Percentiles rank a stretch among this genome's conserved stretches.
phyloP scores from a whole-genome alignment of 352 stramenopile genomes.

The Pilasporangium apinafurcum region DNA sequence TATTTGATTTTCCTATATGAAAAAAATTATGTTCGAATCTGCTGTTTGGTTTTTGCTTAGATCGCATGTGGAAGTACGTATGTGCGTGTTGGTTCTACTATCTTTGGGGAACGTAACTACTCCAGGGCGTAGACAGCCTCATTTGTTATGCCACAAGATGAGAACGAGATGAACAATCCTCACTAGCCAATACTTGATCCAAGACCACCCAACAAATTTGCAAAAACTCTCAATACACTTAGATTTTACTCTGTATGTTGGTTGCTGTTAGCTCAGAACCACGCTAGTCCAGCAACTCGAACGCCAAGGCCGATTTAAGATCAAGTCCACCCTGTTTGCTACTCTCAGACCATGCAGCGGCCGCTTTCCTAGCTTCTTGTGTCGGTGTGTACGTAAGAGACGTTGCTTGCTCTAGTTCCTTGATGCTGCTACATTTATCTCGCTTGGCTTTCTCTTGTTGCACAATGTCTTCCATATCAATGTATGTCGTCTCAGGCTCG shows the following conservation, averaged over 20 bases:
- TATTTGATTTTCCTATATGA: neutral
- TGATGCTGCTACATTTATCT: slow-evolving; percentile 6
- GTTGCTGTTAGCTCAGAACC: neutral
- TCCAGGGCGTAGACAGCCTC: slow-evolving; percentile 24
- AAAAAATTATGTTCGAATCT: neutral
- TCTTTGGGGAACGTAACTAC: slow-evolving; percentile 96
- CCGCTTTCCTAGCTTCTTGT: slow-evolving; percentile 33
- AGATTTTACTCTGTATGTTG: no score
- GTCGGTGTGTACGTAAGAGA: no score
- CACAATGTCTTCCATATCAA: slow-evolving; percentile 70
- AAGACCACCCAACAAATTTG: no score
- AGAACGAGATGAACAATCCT: no score
- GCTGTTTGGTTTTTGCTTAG: slow-evolving; percentile 16
- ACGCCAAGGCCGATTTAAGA: slow-evolving; percentile 55
- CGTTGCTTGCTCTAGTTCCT: slow-evolving; percentile 17
- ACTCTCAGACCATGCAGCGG: slow-evolving; percentile 45
- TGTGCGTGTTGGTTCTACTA: slow-evolving; percentile 96
- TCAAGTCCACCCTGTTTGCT: slow-evolving; percentile 20
- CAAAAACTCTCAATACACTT: no score
- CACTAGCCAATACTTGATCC: no score
- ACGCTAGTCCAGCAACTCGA: slow-evolving; percentile 40
- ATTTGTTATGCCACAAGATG: no score
- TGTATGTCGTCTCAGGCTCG: slow-evolving; percentile 68
- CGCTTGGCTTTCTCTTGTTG: slow-evolving; percentile 30
- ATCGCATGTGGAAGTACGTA: slow-evolving; percentile 95